These are phyloP conservation scores for Kodamaea lidongshanica DNA, from an alignment of 805 yeast species.

Conservation along the genomic window DNA sequence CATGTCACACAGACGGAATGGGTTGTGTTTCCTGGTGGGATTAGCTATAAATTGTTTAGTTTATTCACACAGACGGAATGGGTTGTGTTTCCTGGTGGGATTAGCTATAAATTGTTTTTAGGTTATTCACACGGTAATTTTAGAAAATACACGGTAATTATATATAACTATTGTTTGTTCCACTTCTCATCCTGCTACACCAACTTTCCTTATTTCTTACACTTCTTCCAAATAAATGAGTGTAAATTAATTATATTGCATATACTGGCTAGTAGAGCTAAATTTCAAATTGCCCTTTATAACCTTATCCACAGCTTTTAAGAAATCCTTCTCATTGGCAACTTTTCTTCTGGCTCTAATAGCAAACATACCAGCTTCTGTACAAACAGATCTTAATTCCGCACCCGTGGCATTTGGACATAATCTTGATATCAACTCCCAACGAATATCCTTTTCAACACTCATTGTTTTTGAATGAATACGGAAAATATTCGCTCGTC, in stretches of 20 bases:
- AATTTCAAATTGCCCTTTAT: constrained; percentile 98
- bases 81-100: constrained; percentile 98
- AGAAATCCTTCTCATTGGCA: constrained; percentile 95
- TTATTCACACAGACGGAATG: constrained; percentile 94
- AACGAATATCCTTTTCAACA: constrained; percentile 92
- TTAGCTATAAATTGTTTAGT: too few relatives aligned
- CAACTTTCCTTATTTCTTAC: too few relatives aligned
- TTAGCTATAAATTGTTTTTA: too few relatives aligned
- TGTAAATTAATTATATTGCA: constrained; percentile 98
- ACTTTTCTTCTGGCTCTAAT: constrained; percentile 97
- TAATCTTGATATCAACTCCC: constrained; percentile 96
- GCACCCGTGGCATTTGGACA: constrained; percentile 99
- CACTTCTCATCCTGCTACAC: too few relatives aligned
- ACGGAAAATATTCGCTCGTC: constrained; percentile 95
- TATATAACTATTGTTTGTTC: too few relatives aligned
- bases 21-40: constrained; percentile 98
- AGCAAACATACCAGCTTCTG: constrained; percentile 99
- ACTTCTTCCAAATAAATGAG: too few relatives aligned
- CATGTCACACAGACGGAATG: constrained; percentile 95
- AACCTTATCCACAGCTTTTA: constrained; percentile 96
- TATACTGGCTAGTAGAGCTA: constrained; percentile 93
- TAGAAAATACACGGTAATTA: too few relatives aligned
- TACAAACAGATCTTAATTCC: constrained; percentile 94
- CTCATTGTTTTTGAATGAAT: constrained; percentile 98
- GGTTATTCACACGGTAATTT: too few relatives aligned